Evolutionary conservation across 495 filamentous ascomycete species (phyloP).

Genomic region (Tetracladium setigerum): DNA sequence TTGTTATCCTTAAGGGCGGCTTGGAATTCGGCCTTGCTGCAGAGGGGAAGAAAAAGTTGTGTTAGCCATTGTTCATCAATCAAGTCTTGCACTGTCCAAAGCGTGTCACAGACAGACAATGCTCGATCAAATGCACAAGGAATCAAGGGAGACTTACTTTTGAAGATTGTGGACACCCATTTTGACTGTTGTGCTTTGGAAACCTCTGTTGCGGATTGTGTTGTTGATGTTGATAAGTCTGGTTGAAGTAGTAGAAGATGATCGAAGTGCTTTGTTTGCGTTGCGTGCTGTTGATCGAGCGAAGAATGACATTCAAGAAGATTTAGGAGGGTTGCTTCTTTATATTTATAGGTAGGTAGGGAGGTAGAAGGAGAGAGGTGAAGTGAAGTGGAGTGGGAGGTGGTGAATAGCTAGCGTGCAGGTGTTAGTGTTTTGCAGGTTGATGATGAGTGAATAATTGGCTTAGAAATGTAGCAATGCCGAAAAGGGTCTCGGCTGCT

Average conservation of each 20-base stretch:
- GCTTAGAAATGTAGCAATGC: no score
- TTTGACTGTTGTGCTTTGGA: conserved; percentile 41
- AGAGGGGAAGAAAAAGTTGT: not conserved
- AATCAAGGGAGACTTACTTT: conserved; percentile 28
- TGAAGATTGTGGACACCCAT: conserved; percentile 49
- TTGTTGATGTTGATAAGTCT: not conserved
- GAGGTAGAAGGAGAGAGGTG: no score
- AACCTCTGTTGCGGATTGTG: conserved; percentile 16
- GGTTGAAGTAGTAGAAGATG: not conserved
- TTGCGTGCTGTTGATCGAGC: not conserved
- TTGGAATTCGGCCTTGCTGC: conserved; percentile 58
- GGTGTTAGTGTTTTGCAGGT: not conserved
- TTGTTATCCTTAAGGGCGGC: conserved; percentile 42
- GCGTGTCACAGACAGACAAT: not conserved
- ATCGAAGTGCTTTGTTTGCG: not conserved
- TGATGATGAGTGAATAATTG: not conserved
- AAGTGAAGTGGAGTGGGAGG: not conserved
- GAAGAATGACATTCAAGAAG: conserved; percentile 3
- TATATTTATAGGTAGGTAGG: not conserved
- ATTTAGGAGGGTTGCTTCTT: not conserved
- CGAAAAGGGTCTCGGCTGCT: no score
- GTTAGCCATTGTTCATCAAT: conserved; percentile 11
- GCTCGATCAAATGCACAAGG: not conserved
- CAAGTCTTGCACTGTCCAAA: no score
- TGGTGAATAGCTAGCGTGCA: not conserved